Evolutionary conservation across 2,329 filamentous ascomycete species (phyloP).

Genomic region (Fusarium keratoplasticum): DNA sequence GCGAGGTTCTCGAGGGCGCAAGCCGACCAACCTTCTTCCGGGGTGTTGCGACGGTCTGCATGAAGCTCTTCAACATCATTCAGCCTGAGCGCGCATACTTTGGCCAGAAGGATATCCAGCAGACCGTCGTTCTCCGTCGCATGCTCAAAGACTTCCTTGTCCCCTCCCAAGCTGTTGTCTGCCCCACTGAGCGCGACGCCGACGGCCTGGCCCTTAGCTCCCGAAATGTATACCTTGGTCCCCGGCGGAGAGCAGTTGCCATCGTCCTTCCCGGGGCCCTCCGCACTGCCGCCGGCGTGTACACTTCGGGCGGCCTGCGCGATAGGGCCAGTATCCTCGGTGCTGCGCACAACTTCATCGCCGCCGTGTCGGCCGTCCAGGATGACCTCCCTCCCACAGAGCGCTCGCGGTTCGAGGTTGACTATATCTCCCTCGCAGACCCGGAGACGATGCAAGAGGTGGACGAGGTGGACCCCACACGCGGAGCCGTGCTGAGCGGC

Average conservation of each 20-base stretch:
- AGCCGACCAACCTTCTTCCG: slow-evolving; percentile 95
- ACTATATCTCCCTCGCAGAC: slow-evolving; percentile 93
- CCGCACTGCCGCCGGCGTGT: slow-evolving; percentile 75
- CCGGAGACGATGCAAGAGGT: slow-evolving; percentile 86
- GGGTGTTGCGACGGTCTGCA: slow-evolving; percentile 95
- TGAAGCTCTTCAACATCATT: slow-evolving; percentile 72
- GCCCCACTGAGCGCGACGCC: slow-evolving; percentile 77
- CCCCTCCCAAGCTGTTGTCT: slow-evolving; percentile 78
- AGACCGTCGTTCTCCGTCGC: slow-evolving; percentile 88
- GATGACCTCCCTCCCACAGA: slow-evolving; percentile 66
- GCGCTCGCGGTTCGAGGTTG: slow-evolving; percentile 81
- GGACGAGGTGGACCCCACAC: slow-evolving; percentile 73
- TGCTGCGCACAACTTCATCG: slow-evolving; percentile 72
- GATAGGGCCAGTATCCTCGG: slow-evolving; percentile 76
- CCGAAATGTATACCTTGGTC: slow-evolving; percentile 91
- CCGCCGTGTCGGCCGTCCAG: slow-evolving; percentile 70
- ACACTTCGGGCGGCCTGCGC: slow-evolving; percentile 62
- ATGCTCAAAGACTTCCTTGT: slow-evolving; percentile 91
- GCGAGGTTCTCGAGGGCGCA: slow-evolving; percentile 83
- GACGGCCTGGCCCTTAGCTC: slow-evolving; percentile 94
- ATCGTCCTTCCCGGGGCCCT: slow-evolving; percentile 79
- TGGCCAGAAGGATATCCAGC: slow-evolving; percentile 97
- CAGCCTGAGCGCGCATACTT: slow-evolving; percentile 83
- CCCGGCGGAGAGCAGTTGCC: slow-evolving; percentile 76
- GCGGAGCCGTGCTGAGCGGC: slow-evolving; percentile 87